Evolutionary conservation across 208 protist species (phyloP).

Genomic region (Acanthamoeba culbertsoni): DNA sequence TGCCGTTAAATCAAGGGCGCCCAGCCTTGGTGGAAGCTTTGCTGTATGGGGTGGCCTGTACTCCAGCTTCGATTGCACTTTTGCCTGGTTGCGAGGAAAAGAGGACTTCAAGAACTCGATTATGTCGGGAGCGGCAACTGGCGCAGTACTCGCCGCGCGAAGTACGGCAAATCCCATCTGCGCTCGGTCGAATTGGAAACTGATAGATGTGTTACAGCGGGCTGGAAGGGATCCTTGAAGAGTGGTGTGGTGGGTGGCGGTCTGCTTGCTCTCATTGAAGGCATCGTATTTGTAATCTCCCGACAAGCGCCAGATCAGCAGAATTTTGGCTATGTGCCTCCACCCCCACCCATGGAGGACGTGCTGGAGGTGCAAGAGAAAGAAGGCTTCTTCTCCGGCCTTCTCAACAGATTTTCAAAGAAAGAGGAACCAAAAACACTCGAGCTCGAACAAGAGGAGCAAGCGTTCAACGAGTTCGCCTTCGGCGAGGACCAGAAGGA

Average conservation of each 20-base stretch:
- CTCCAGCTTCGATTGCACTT: slow-evolving; percentile 57
- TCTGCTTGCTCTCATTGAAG: slow-evolving; percentile 43
- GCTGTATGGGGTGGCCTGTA: slow-evolving; percentile 58
- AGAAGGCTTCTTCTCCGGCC: slow-evolving; percentile 15
- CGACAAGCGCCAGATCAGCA: neutral
- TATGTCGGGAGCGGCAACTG: slow-evolving; percentile 53
- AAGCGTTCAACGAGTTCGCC: neutral
- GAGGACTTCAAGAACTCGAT: slow-evolving; percentile 59
- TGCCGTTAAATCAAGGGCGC: neutral
- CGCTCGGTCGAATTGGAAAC: neutral
- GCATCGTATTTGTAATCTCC: slow-evolving; percentile 41
- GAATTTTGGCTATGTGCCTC: neutral
- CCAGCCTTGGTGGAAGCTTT: slow-evolving; percentile 41
- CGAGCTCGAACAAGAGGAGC: neutral
- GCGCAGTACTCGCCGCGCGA: slow-evolving; percentile 31
- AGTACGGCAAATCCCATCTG: neutral
- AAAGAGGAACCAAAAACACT: slow-evolving; percentile 8
- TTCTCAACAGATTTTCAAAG: neutral
- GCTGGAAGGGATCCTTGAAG: slow-evolving; percentile 51
- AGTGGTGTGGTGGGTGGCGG: slow-evolving; percentile 40
- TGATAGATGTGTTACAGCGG: too few relatives aligned
- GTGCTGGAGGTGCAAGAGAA: slow-evolving; percentile 24
- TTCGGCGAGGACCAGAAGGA: neutral
- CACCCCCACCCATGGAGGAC: slow-evolving; percentile 23
- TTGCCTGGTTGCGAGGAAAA: slow-evolving; percentile 19